Evolutionary conservation across 225 moss, liverwort and hornwort genomes (phyloP), one percentile per base, ranked within the genome.

Genomic region (Anthoceros angustus): DNA sequence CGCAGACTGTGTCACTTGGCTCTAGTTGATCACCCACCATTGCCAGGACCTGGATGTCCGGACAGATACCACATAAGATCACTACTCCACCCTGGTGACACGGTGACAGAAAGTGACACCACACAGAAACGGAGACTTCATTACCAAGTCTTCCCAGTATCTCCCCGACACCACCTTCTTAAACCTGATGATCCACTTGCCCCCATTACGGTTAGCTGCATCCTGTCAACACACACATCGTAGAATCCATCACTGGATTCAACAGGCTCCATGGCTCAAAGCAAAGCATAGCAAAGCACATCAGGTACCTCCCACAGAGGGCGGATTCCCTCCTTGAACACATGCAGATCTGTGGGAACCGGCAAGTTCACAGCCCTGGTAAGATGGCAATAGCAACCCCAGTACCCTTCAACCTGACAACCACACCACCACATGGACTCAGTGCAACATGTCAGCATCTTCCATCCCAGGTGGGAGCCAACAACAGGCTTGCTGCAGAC

Each of bases 261-360:
- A 16, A 18, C 55, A 16, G 18, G 55, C 55, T 23, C 18, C 55
- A 60, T 3, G 18, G n/a, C n/a, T 60, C 55, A 60, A 23, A 23
- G 23, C n/a, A 23, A 23, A 16, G 8, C 55, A 16, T 18, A 3
- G 23, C 18, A 60, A 4, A 60, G 18, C 18, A 60, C 39, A 25
- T 3, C 45, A 71, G 23, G 24, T 83, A 92, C 98, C 86, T 98
- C 98, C 98, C 98, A 98, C 69, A 98, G 41, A 40, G 98, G 98
- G 64, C 98, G 88, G 70, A 98, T 98, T 61, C 98, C 98, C 79
- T 98, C 98, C 76, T 98, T 98, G 75, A 98, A 98, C 38, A 98
- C 67, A 81, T 98, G 98, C 23, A 98, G 86, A 70, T 98, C 98
- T 0, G 98, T 98, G 40, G 98, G 98, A 77, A 92, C 92, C 40